Evolutionary conservation across 495 filamentous ascomycete genomes (phyloP).

Genomic region (Xylaria curta): DNA sequence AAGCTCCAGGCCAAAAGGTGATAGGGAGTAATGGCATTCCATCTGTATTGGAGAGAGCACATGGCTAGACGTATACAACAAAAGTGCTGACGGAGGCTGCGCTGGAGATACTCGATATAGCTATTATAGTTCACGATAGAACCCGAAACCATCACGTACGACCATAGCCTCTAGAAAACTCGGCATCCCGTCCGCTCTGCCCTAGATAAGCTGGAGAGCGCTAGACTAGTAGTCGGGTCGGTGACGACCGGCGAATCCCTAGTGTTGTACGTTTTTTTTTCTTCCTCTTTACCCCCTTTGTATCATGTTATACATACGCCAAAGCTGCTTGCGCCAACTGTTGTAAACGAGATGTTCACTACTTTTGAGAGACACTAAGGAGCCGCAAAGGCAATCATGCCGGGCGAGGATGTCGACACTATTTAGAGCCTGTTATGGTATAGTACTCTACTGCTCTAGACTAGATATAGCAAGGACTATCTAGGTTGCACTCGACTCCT

Average conservation of each 20-base stretch:
- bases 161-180: no score
- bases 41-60: background rate
- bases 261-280: constrained; percentile 43
- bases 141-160: no score
- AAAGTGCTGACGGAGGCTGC: no score
- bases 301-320: no score
- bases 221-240: no score
- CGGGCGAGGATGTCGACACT: background rate
- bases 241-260: constrained; percentile 52
- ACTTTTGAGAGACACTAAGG: background rate
- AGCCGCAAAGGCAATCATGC: background rate
- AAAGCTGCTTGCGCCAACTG: background rate
- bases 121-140: no score
- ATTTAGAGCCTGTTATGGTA: background rate
- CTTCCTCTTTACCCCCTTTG: background rate
- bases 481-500: background rate
- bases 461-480: no score
- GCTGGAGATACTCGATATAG: no score
- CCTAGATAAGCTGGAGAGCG: no score
- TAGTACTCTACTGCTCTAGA: background rate
- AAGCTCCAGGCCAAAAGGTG: background rate
- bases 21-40: background rate
- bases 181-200: no score
- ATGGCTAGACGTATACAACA: background rate
- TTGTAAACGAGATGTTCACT: background rate